Evolutionary conservation across 2,329 filamentous ascomycete genomes (phyloP).

Genomic region (Aspergillus versicolor): DNA sequence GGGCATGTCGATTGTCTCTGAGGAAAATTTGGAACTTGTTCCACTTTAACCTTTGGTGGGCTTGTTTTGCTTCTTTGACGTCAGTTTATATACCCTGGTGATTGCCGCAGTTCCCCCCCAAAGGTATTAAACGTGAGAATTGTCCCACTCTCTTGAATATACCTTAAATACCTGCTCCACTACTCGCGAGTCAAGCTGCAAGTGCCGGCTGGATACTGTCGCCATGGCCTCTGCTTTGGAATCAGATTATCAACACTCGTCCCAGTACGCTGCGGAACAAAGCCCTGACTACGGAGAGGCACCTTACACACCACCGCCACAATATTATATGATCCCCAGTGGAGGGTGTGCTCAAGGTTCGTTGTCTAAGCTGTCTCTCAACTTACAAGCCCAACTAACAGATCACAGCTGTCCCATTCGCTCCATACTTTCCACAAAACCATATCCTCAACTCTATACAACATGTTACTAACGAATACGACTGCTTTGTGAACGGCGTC

Average conservation of each 20-base stretch:
- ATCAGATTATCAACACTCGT: not conserved
- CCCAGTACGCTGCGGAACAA: not conserved
- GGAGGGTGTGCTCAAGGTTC: not conserved
- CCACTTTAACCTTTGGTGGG: not conserved
- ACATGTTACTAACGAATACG: constrained; percentile 3
- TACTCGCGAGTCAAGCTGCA: not conserved
- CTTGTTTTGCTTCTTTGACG: constrained; percentile 7
- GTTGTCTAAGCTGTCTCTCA: not conserved
- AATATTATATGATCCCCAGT: not conserved
- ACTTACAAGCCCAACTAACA: not conserved
- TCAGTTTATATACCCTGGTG: constrained; percentile 1
- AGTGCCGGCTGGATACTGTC: not conserved
- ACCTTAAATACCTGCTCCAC: not conserved
- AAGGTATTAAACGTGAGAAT: not conserved
- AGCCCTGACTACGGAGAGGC: not conserved
- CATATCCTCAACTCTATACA: not conserved
- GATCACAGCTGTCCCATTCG: not conserved
- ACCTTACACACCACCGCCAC: not conserved
- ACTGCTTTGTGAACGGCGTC: constrained; percentile 8
- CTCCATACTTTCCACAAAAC: not conserved
- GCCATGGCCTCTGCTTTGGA: constrained; percentile 1
- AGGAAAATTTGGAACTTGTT: not conserved
- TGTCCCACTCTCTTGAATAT: not conserved
- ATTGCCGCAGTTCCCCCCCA: not conserved
- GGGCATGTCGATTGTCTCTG: not conserved